A percentile compares a stretch with the other conserved stretches of the same genome.
These are phyloP conservation scores for Letharia columbiana DNA, from an alignment of 495 filamentous ascomycete species.

Conservation along the genomic window DNA sequence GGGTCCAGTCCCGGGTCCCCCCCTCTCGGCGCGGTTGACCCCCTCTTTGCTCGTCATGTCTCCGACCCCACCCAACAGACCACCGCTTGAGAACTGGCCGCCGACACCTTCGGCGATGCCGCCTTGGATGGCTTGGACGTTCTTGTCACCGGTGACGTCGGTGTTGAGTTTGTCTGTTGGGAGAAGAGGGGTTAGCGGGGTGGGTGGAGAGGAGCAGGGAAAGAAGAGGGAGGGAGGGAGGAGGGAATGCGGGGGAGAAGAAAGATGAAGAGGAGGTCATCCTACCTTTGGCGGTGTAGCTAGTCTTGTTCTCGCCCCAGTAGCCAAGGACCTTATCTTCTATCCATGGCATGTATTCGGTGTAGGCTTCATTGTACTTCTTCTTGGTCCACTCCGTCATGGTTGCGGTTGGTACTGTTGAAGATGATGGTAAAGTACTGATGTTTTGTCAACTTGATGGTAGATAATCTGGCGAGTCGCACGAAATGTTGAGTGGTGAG, in stretches of 20 bases:
- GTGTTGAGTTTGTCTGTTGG: slow-evolving; percentile 49
- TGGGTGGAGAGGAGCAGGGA: neutral
- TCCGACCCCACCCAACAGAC: slow-evolving; percentile 46
- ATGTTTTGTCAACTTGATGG: neutral
- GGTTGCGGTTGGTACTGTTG: slow-evolving; percentile 6
- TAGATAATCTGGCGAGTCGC: neutral
- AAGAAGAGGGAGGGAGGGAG: neutral
- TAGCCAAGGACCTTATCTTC: slow-evolving; percentile 55
- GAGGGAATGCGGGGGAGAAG: neutral
- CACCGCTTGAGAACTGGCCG: slow-evolving; percentile 50
- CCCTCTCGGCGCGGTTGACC: slow-evolving; percentile 48
- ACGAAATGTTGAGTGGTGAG: neutral
- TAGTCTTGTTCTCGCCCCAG: slow-evolving; percentile 60
- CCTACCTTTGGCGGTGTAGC: slow-evolving; percentile 49
- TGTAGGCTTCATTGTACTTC: slow-evolving; percentile 54
- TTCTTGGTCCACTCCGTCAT: slow-evolving; percentile 43
- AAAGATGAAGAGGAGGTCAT: neutral
- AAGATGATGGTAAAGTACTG: neutral
- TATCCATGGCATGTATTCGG: slow-evolving; percentile 58
- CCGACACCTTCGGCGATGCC: slow-evolving; percentile 44
- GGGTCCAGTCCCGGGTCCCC: slow-evolving; percentile 41
- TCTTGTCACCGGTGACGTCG: slow-evolving; percentile 49
- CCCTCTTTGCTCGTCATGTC: slow-evolving; percentile 48
- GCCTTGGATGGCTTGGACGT: slow-evolving; percentile 52
- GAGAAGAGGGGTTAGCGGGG: neutral